Percentiles rank a stretch among this genome's conserved stretches.
Conservation (phyloP, 1,284 basidiomycete genomes). For the Apiotrichum gracile region DNA sequence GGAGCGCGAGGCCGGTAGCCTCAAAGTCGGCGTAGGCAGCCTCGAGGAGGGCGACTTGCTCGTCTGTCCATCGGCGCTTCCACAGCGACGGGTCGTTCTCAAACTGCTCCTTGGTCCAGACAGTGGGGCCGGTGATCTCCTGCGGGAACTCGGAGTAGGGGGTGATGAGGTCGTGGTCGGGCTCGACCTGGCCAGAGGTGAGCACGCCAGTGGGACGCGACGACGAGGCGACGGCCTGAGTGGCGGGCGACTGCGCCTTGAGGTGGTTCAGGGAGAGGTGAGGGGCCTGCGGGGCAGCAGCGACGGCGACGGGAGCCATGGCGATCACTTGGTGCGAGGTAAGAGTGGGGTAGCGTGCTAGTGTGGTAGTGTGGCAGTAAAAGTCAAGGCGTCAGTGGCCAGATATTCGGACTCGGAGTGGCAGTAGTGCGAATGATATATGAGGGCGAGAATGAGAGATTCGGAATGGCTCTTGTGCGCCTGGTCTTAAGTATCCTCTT, state of each 20-base stretch:
- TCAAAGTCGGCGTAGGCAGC: slow-evolving; percentile 27
- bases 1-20: slow-evolving; percentile 21
- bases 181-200: slow-evolving; percentile 33
- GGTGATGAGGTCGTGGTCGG: slow-evolving; percentile 15
- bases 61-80: slow-evolving; percentile 26
- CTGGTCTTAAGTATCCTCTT: too few species aligned
- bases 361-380: background rate
- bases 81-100: slow-evolving; percentile 23
- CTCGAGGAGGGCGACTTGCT: slow-evolving; percentile 28
- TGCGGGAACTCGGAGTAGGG: slow-evolving; percentile 44
- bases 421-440: too few species aligned
- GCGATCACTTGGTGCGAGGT: background rate
- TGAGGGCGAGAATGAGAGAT: too few species aligned
- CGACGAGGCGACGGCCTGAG: background rate
- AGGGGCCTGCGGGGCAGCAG: background rate
- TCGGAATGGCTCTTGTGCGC: too few species aligned
- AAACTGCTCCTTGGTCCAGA: slow-evolving; percentile 34
- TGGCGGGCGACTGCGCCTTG: background rate
- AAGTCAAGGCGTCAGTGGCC: background rate
- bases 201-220: slow-evolving; percentile 1
- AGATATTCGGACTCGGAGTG: too few species aligned
- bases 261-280: background rate
- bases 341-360: too few species aligned
- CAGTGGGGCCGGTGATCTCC: slow-evolving; percentile 35
- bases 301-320: slow-evolving; percentile 4